Percentiles rank a stretch among this genome's conserved stretches.
phyloP scores from a whole-genome alignment of 2,329 filamentous ascomycete genomes.

The Hypoxylon sp. region DNA sequence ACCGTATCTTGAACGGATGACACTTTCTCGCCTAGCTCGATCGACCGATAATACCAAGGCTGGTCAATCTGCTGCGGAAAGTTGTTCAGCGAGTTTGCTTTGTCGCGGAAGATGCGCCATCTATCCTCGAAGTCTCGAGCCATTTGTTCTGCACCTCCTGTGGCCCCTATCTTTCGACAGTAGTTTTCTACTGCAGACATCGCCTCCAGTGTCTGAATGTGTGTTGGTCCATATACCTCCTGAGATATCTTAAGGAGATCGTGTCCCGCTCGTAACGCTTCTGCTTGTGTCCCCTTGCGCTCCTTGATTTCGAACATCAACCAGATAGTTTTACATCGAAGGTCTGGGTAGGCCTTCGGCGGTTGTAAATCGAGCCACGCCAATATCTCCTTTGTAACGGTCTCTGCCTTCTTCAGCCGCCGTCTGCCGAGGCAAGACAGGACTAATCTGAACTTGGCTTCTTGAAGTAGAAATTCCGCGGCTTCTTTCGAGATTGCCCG shows the following conservation, averaged over 20 bases:
- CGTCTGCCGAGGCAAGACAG: conserved; percentile 43
- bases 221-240: conserved; percentile 46
- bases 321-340: conserved; percentile 50
- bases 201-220: conserved; percentile 52
- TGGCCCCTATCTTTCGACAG: conserved; percentile 38
- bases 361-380: conserved; percentile 46
- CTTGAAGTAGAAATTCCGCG: conserved; percentile 49
- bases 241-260: conserved; percentile 46
- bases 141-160: conserved; percentile 37
- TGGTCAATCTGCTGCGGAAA: conserved; percentile 50
- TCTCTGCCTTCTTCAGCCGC: conserved; percentile 46
- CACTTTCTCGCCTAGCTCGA: conserved; percentile 49
- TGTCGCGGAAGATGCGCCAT: conserved; percentile 44
- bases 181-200: conserved; percentile 50
- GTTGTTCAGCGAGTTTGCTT: conserved; percentile 31
- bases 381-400: conserved; percentile 42
- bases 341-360: conserved; percentile 38
- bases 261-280: conserved; percentile 45
- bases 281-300: conserved; percentile 40
- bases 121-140: conserved; percentile 42
- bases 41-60: conserved; percentile 50
- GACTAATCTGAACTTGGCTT: conserved; percentile 49
- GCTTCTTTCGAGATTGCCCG: conserved; percentile 38
- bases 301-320: conserved; percentile 49
- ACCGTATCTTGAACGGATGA: conserved; percentile 47